Percentiles rank a stretch among this genome's conserved stretches.
Evolutionary conservation across 164 flowering plant genomes (phyloP).

Genomic region (Sextonia rubra): DNA sequence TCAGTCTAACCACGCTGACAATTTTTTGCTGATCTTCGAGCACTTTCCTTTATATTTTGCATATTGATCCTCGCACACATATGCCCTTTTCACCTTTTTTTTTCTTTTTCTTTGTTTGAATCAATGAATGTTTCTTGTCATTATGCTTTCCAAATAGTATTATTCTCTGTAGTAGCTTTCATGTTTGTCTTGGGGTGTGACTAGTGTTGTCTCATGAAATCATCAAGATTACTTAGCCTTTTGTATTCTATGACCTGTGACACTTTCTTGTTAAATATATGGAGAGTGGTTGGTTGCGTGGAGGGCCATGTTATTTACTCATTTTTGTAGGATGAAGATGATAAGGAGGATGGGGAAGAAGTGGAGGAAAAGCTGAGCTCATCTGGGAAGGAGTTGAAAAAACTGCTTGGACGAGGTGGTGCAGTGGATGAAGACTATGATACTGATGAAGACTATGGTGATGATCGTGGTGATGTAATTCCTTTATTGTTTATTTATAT

Average conservation of each 20-base stretch:
- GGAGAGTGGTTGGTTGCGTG: not conserved
- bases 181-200: not conserved
- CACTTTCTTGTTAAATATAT: too few species aligned
- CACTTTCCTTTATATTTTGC: not conserved
- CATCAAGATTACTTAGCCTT: not conserved
- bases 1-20: too few species aligned
- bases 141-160: not conserved
- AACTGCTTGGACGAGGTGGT: constrained; percentile 64
- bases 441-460: constrained; percentile 35
- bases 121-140: not conserved
- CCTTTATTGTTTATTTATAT: not conserved
- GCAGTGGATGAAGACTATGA: constrained; percentile 58
- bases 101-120: too few species aligned
- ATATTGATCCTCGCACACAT: not conserved
- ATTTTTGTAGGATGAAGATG: constrained; percentile 77
- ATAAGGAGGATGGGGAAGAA: constrained; percentile 63
- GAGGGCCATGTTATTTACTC: not conserved
- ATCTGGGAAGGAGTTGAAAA: constrained; percentile 94
- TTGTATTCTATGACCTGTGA: not conserved
- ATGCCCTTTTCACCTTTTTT: not conserved
- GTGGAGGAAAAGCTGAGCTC: constrained; percentile 82
- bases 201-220: not conserved
- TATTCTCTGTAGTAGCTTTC: not conserved
- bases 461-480: constrained; percentile 68
- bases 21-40: too few species aligned